Percentiles rank a stretch among this genome's conserved stretches.
These are phyloP conservation scores for Cronartium ribicola DNA, from an alignment of 1,284 basidiomycete species.

Conservation along the genomic window DNA sequence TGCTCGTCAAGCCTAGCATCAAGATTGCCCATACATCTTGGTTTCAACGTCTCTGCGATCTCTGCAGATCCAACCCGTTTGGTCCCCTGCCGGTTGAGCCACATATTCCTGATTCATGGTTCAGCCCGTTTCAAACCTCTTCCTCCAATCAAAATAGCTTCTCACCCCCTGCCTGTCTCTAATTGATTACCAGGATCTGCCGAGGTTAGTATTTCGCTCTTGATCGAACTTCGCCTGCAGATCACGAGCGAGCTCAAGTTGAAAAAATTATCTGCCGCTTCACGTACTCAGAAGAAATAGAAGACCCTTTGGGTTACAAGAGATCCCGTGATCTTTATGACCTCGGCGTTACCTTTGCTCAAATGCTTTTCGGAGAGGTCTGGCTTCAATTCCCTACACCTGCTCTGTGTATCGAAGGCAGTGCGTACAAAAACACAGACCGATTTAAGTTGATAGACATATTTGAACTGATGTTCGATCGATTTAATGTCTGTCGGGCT, in stretches of 20 bases:
- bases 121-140: neutral
- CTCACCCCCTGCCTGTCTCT: neutral
- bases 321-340: constrained; percentile 51
- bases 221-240: neutral
- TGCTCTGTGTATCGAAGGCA: constrained; percentile 14
- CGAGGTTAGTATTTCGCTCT: constrained; percentile 12
- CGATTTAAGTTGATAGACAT: neutral
- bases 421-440: constrained; percentile 6
- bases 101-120: constrained; percentile 27
- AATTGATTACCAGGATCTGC: constrained; percentile 12
- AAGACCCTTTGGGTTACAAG: constrained; percentile 46
- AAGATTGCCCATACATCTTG: constrained; percentile 31
- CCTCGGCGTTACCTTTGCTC: constrained; percentile 48
- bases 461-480: neutral
- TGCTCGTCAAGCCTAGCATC: constrained; percentile 1
- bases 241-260: neutral
- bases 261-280: neutral
- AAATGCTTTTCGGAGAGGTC: constrained; percentile 49
- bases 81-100: constrained; percentile 16
- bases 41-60: constrained; percentile 35
- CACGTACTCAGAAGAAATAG: constrained; percentile 46
- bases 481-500: neutral
- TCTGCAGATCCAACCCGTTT: constrained; percentile 40
- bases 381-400: constrained; percentile 30
- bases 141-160: neutral